These are phyloP conservation scores for Xylaria multiplex DNA, from an alignment of 2,329 filamentous ascomycete genomes.

Conservation along the genomic window DNA sequence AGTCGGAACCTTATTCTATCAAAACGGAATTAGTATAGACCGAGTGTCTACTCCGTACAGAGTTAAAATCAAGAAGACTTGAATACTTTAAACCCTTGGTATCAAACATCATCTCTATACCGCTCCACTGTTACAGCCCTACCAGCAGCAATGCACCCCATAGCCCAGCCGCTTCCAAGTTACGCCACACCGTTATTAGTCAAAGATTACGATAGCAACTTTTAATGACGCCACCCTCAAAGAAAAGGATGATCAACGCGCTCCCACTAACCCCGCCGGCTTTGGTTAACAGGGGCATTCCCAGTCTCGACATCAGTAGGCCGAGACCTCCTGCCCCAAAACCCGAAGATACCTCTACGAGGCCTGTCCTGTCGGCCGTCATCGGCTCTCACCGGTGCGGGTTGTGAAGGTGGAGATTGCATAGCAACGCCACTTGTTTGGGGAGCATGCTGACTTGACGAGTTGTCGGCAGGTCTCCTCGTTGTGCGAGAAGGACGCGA, in stretches of 20 bases:
- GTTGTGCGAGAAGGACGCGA: constrained; percentile 14
- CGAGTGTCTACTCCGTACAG: background rate
- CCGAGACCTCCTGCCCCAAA: constrained; percentile 47
- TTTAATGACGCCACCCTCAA: constrained; percentile 15
- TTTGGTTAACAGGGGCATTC: constrained; percentile 32
- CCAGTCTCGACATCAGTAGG: constrained; percentile 46
- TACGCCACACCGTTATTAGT: constrained; percentile 18
- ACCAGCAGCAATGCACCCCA: background rate
- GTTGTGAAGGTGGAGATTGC: constrained; percentile 36
- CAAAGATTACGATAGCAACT: constrained; percentile 26
- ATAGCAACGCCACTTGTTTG: constrained; percentile 43
- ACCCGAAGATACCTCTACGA: constrained; percentile 46
- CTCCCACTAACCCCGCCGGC: constrained; percentile 35
- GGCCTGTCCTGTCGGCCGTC: constrained; percentile 39
- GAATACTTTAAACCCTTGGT: background rate
- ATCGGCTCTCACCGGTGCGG: constrained; percentile 42
- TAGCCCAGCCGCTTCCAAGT: constrained; percentile 13
- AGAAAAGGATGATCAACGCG: background rate
- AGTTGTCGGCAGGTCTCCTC: constrained; percentile 7
- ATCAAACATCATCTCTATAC: background rate
- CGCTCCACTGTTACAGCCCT: background rate
- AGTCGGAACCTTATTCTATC: background rate
- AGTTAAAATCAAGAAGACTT: constrained; percentile 9
- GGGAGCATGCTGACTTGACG: constrained; percentile 32
- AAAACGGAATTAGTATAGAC: background rate